A percentile compares a stretch with the other conserved stretches of the same genome.
These are phyloP conservation scores for Oryza meridionalis DNA, from an alignment of 176 grass and related monocot species.

Conservation along the genomic window DNA sequence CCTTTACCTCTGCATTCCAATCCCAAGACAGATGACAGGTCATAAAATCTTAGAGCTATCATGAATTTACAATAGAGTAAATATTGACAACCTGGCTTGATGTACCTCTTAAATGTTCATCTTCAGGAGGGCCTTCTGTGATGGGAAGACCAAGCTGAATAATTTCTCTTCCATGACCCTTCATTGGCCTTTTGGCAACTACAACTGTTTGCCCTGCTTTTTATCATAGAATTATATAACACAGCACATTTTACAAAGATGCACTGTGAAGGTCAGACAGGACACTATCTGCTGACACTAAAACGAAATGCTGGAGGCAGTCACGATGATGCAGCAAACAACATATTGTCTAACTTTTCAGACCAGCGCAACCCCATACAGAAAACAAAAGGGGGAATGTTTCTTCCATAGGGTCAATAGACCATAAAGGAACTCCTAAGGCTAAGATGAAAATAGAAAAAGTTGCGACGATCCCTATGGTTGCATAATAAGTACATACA, in stretches of 20 bases:
- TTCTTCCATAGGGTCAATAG: background rate
- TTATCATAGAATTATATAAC: background rate
- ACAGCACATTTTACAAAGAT: background rate
- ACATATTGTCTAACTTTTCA: background rate
- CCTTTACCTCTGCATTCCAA: slow-evolving; percentile 49
- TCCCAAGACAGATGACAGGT: background rate
- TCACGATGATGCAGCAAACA: background rate
- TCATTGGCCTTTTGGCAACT: slow-evolving; percentile 55
- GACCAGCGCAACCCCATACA: too few species aligned
- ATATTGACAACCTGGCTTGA: background rate
- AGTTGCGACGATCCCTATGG: too few species aligned
- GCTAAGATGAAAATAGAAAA: background rate
- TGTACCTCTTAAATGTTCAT: slow-evolving; percentile 34
- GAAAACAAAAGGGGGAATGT: background rate
- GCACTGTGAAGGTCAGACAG: background rate
- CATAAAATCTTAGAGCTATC: background rate
- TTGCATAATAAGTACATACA: background rate
- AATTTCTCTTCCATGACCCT: slow-evolving; percentile 67
- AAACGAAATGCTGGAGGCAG: background rate
- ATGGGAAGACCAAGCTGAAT: slow-evolving; percentile 61
- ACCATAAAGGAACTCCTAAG: background rate
- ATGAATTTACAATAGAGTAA: background rate
- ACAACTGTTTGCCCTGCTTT: slow-evolving; percentile 60
- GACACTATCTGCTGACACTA: background rate
- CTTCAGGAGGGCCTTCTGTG: slow-evolving; percentile 48